Conservation (phyloP, 1,284 basidiomycete genomes). For the Moesziomyces antarcticus region DNA sequence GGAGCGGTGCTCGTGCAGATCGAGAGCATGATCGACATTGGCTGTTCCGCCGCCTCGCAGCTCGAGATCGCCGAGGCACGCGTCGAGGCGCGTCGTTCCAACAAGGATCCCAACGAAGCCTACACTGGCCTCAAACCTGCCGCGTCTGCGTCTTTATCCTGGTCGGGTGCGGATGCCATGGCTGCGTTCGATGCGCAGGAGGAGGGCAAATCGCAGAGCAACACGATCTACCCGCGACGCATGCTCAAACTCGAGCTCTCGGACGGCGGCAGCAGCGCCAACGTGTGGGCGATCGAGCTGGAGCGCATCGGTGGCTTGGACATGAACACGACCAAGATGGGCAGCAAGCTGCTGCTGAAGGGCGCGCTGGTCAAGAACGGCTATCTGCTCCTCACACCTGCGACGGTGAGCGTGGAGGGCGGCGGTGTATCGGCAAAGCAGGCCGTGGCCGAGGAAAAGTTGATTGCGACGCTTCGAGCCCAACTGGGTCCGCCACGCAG, state of each 20-base stretch:
- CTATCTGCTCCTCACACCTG: slow-evolving; percentile 24
- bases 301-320: slow-evolving; percentile 29
- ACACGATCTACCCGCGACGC: slow-evolving; percentile 95
- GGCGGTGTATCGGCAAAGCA: slow-evolving; percentile 23
- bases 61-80: slow-evolving; percentile 48
- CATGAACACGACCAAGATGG: slow-evolving; percentile 42
- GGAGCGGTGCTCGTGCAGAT: slow-evolving; percentile 33
- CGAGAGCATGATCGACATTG: slow-evolving; percentile 45
- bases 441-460: slow-evolving; percentile 13
- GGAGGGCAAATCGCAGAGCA: slow-evolving; percentile 69
- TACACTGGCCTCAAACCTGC: slow-evolving; percentile 13
- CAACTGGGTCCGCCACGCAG: slow-evolving; percentile 22
- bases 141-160: slow-evolving; percentile 70
- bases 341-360: slow-evolving; percentile 38
- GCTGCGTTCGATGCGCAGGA: slow-evolving; percentile 49
- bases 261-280: slow-evolving; percentile 91
- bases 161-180: slow-evolving; percentile 24
- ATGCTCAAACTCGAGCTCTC: slow-evolving; percentile 84
- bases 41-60: slow-evolving; percentile 33
- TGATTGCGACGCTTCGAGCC: slow-evolving; percentile 25
- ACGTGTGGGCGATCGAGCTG: slow-evolving; percentile 71
- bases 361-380: slow-evolving; percentile 21
- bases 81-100: slow-evolving; percentile 26
- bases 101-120: slow-evolving; percentile 28
- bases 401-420: slow-evolving; percentile 26